Percentiles rank a stretch among this genome's conserved stretches.
Conservation (phyloP, 1,284 basidiomycete species). For the Cutaneotrichosporon cyanovorans region DNA sequence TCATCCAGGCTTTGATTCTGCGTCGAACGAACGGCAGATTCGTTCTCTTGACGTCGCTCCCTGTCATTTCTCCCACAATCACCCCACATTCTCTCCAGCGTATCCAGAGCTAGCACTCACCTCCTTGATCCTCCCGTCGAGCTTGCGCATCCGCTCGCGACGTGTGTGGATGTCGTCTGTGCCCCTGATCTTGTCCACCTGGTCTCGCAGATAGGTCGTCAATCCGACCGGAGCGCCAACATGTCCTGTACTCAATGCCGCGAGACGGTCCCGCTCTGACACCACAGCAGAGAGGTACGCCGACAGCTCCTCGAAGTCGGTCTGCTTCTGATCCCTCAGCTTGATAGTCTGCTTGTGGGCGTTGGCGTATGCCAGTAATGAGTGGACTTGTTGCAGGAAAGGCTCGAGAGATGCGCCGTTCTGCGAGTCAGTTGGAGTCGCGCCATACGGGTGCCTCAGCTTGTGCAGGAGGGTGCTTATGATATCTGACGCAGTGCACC, state of each 20-base stretch:
- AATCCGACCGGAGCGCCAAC: constrained; percentile 55
- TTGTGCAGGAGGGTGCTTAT: no score
- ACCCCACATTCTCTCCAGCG: no score
- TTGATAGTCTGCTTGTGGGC: constrained; percentile 86
- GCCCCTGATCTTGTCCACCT: constrained; percentile 81
- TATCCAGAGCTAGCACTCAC: constrained; percentile 47
- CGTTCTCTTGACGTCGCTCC: no score
- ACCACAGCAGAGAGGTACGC: constrained; percentile 89
- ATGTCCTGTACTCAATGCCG: constrained; percentile 62
- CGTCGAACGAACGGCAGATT: no score
- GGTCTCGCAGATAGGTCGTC: constrained; percentile 86
- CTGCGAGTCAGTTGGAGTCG: constrained; percentile 46
- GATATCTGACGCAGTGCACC: no score
- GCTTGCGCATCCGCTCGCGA: constrained; percentile 75
- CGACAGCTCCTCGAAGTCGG: constrained; percentile 96
- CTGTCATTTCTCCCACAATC: no score
- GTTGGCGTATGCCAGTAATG: constrained; percentile 77
- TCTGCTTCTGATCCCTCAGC: constrained; percentile 93
- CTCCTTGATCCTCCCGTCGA: constrained; percentile 92
- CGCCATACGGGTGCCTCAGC: no score
- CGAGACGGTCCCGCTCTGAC: constrained; percentile 81
- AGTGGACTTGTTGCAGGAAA: constrained; percentile 80
- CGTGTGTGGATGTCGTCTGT: constrained; percentile 88
- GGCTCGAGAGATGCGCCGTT: constrained; percentile 80
- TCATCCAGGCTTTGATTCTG: no score